These are phyloP conservation scores for Debaryomycetaceae sp. DNA, from an alignment of 1,139 yeast species.

Conservation along the genomic window DNA sequence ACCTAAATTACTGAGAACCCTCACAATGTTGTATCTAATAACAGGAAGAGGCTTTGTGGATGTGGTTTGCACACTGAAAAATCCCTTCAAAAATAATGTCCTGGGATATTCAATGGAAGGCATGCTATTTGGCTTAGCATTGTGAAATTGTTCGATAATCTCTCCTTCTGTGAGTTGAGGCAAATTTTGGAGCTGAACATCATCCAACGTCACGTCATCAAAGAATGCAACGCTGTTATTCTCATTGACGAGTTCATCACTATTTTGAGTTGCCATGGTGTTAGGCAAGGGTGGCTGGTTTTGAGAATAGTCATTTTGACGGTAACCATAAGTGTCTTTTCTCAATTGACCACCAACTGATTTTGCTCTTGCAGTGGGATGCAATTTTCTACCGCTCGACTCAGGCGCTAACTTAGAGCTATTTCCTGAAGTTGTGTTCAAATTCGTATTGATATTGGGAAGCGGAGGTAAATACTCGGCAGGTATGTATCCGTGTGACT, in stretches of 20 bases:
- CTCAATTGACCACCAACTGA: slow-evolving; percentile 77
- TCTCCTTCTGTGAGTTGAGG: slow-evolving; percentile 57
- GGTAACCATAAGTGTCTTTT: slow-evolving; percentile 48
- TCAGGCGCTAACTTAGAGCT: slow-evolving; percentile 3
- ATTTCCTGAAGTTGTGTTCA: slow-evolving; percentile 5
- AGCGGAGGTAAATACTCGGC: slow-evolving; percentile 50
- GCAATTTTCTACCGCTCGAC: slow-evolving; percentile 31
- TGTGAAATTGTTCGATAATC: slow-evolving; percentile 62
- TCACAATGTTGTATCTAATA: slow-evolving; percentile 80
- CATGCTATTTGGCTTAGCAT: slow-evolving; percentile 78
- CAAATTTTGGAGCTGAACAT: slow-evolving; percentile 28
- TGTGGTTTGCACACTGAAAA: slow-evolving; percentile 92
- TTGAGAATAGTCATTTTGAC: slow-evolving; percentile 11
- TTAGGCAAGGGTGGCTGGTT: slow-evolving; percentile 55
- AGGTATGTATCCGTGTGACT: slow-evolving; percentile 42
- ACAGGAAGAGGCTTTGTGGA: slow-evolving; percentile 90
- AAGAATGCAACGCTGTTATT: slow-evolving; percentile 53
- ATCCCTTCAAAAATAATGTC: slow-evolving; percentile 88
- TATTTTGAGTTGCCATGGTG: slow-evolving; percentile 37
- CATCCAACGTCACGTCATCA: slow-evolving; percentile 62
- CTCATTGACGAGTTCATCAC: slow-evolving; percentile 34
- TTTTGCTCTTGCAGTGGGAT: slow-evolving; percentile 87
- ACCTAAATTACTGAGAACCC: slow-evolving; percentile 71
- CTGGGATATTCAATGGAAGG: slow-evolving; percentile 92
- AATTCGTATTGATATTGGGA: slow-evolving; percentile 36